These are phyloP conservation scores for Anthoceros angustus DNA, from an alignment of 225 moss, liverwort and hornwort species.

Conservation along the genomic window DNA sequence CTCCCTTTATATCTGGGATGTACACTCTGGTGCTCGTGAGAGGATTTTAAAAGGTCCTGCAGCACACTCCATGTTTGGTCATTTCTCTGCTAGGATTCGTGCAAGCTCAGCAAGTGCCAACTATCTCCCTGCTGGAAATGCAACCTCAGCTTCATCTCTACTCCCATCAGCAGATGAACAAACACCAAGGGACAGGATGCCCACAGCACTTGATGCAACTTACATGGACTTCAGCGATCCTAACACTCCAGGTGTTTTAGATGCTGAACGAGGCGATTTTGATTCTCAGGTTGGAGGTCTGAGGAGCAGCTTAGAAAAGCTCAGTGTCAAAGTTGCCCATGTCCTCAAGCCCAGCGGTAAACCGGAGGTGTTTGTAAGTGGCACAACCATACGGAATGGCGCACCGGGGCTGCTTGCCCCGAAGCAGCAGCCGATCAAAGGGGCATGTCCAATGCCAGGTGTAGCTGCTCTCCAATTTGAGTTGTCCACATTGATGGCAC, in stretches of 20 bases:
- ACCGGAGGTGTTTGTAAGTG: constrained; percentile 2
- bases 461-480: constrained; percentile 12
- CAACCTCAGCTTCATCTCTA: constrained; percentile 11
- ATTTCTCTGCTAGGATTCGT: constrained; percentile 5
- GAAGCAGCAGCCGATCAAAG: constrained; percentile 8
- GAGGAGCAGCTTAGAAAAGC: constrained; percentile 8
- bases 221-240: background rate
- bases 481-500: constrained; percentile 9
- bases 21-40: constrained; percentile 13
- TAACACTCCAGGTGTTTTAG: background rate
- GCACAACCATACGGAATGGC: background rate
- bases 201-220: background rate
- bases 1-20: constrained; percentile 9
- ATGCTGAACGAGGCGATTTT: background rate
- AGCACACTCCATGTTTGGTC: constrained; percentile 8
- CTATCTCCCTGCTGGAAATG: constrained; percentile 5
- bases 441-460: constrained; percentile 11
- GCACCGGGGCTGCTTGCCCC: background rate
- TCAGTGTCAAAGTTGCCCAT: constrained; percentile 8
- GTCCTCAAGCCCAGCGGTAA: constrained; percentile 7
- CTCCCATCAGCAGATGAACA: constrained; percentile 8
- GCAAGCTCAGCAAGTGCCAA: constrained; percentile 7
- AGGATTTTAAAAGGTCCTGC: constrained; percentile 7
- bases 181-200: background rate
- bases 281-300: constrained; percentile 1